Percentiles rank a stretch among this genome's conserved stretches.
Evolutionary conservation across 106 monocot genomes (phyloP).

Genomic region (Allium sativum): DNA sequence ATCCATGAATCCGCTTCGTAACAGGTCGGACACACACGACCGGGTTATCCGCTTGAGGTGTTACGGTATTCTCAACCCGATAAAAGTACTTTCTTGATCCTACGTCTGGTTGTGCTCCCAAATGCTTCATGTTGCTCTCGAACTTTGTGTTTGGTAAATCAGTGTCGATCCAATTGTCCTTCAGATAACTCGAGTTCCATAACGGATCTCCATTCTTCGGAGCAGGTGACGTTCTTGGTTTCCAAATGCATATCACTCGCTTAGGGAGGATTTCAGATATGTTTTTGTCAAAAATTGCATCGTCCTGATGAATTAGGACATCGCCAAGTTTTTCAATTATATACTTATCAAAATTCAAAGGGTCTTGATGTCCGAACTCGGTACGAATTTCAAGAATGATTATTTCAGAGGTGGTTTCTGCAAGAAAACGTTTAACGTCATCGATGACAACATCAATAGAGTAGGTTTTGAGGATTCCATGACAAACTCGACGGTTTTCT

Average conservation of each 20-base stretch:
- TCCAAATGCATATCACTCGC: slow-evolving; percentile 83
- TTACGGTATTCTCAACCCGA: slow-evolving; percentile 90
- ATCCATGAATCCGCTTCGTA: slow-evolving; percentile 46
- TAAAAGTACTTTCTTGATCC: slow-evolving; percentile 58
- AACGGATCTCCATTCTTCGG: slow-evolving; percentile 38
- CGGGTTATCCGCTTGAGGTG: slow-evolving; percentile 82
- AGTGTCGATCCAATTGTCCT: slow-evolving; percentile 89
- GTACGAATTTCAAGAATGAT: slow-evolving; percentile 79
- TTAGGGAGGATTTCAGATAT: slow-evolving; percentile 66
- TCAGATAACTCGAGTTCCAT: slow-evolving; percentile 29
- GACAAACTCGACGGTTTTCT: slow-evolving; percentile 61
- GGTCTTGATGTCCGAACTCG: slow-evolving; percentile 77
- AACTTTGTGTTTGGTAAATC: slow-evolving; percentile 83
- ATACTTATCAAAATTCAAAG: slow-evolving; percentile 59
- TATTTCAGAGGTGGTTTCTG: slow-evolving; percentile 49
- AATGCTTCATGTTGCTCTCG: slow-evolving; percentile 69
- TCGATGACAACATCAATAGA: slow-evolving; percentile 54
- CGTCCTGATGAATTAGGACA: slow-evolving; percentile 57
- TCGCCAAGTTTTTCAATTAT: slow-evolving; percentile 57
- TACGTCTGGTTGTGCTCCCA: slow-evolving; percentile 42
- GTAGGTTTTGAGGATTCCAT: slow-evolving; percentile 68
- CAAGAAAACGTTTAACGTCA: slow-evolving; percentile 45
- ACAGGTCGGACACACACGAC: slow-evolving; percentile 70
- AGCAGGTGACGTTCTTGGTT: slow-evolving; percentile 50
- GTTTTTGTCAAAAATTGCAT: slow-evolving; percentile 47